These are phyloP conservation scores for Tagetes patula DNA, from an alignment of 129 eudicot genomes.

Conservation along the genomic window DNA sequence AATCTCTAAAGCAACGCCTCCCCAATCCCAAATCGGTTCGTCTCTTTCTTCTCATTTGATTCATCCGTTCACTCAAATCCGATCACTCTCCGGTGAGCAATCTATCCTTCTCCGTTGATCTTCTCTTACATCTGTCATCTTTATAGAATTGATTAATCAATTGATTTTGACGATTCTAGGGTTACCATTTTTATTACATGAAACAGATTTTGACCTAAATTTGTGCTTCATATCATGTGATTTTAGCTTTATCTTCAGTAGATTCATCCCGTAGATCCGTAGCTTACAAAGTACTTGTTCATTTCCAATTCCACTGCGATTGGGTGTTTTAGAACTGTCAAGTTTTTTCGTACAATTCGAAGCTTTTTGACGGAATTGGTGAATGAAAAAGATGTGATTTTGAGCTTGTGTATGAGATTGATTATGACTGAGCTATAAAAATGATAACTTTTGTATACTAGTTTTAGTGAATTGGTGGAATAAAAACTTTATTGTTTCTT, in stretches of 20 bases:
- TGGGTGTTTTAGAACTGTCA: not conserved
- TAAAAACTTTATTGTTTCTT: not conserved
- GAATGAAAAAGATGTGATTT: not conserved
- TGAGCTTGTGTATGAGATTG: slow-evolving; percentile 1
- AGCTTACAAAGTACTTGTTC: not conserved
- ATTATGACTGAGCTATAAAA: slow-evolving; percentile 16
- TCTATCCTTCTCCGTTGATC: not conserved
- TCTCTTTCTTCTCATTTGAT: not conserved
- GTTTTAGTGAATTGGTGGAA: slow-evolving; percentile 16
- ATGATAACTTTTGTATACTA: not conserved
- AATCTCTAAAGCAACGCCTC: slow-evolving; percentile 5
- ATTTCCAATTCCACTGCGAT: not conserved
- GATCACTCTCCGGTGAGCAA: slow-evolving; percentile 34
- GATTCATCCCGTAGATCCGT: not conserved
- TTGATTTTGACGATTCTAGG: slow-evolving; percentile 25
- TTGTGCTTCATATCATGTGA: slow-evolving; percentile 4
- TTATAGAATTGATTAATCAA: not conserved
- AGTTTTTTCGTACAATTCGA: not conserved
- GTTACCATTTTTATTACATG: slow-evolving; percentile 17
- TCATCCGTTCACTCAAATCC: slow-evolving; percentile 10
- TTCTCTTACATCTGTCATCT: not conserved
- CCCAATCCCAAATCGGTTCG: slow-evolving; percentile 21
- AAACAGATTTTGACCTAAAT: not conserved
- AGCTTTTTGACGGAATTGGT: not conserved
- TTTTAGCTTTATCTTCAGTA: slow-evolving; percentile 9